Evolutionary conservation across 495 filamentous ascomycete species (phyloP).

Genomic region (Mytilinidion resinicola): DNA sequence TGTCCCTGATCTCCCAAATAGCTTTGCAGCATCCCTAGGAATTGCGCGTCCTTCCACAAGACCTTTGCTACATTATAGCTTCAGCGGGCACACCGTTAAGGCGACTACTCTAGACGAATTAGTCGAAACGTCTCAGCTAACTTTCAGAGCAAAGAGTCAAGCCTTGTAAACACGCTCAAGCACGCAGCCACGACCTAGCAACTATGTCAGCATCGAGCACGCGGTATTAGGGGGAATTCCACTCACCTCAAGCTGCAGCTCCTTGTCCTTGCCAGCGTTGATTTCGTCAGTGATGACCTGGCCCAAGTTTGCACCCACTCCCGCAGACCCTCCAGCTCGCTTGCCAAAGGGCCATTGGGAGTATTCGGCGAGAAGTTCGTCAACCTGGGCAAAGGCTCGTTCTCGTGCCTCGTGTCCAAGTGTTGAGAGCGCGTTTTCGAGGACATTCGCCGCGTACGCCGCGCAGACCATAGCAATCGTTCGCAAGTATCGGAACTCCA

Average conservation of each 20-base stretch:
- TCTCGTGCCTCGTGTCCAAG: conserved; percentile 92
- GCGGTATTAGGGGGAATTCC: background rate
- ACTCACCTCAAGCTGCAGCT: conserved; percentile 86
- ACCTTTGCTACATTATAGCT: no score
- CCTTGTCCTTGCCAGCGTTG: conserved; percentile 76
- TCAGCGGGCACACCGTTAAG: no score
- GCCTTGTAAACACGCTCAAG: conserved; percentile 90
- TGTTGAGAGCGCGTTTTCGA: conserved; percentile 92
- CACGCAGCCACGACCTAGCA: conserved; percentile 80
- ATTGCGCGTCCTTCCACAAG: no score
- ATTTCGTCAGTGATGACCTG: conserved; percentile 84
- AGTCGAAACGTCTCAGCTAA: background rate
- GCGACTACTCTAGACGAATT: background rate
- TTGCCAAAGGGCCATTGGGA: conserved; percentile 93
- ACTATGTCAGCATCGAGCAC: conserved; percentile 3
- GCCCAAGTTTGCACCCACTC: conserved; percentile 90
- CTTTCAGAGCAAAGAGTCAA: conserved; percentile 79
- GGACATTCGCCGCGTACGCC: conserved; percentile 93
- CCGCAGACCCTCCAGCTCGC: conserved; percentile 63
- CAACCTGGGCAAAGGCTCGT: conserved; percentile 90
- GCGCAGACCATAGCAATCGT: conserved; percentile 96
- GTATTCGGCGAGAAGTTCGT: conserved; percentile 91
- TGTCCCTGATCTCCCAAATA: no score
- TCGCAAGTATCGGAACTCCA: conserved; percentile 85
- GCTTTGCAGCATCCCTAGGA: no score